These are phyloP conservation scores for Nicotiana rustica DNA, from an alignment of 305 asterid genomes.

Conservation along the genomic window DNA sequence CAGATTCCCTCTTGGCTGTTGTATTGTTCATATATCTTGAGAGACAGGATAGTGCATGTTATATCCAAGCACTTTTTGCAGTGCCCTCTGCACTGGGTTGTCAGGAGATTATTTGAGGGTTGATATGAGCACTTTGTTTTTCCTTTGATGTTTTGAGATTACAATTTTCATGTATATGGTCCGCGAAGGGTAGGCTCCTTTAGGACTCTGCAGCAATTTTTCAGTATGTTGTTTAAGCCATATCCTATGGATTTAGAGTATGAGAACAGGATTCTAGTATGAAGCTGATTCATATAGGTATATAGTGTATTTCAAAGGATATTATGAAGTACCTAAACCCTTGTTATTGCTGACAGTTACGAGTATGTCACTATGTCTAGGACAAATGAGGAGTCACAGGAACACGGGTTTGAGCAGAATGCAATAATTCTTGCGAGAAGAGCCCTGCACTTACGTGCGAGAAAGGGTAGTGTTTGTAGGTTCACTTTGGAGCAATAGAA, in stretches of 20 bases:
- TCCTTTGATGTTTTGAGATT: not conserved
- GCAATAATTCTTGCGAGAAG: not conserved
- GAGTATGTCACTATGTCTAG: not conserved
- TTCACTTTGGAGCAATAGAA: not conserved
- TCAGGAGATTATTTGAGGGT: not conserved
- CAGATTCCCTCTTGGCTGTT: not conserved
- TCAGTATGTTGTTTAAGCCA: not conserved
- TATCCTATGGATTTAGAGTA: not conserved
- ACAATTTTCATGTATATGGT: not conserved
- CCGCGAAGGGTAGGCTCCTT: not conserved
- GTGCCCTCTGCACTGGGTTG: not conserved
- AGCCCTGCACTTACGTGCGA: not conserved
- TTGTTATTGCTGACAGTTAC: not conserved
- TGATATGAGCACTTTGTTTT: not conserved
- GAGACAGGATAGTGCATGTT: not conserved
- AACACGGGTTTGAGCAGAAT: not conserved
- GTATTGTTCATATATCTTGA: not conserved
- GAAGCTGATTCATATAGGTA: not conserved
- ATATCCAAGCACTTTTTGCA: not conserved
- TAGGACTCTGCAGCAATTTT: not conserved
- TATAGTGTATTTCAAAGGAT: not conserved
- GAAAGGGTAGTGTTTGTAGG: not conserved
- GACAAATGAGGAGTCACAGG: not conserved
- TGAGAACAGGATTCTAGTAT: not conserved
- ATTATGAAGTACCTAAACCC: not conserved